A percentile compares a stretch with the other conserved stretches of the same genome.
phyloP scores from a whole-genome alignment of 345 rosid genomes.

The Sisymbrium irio region DNA sequence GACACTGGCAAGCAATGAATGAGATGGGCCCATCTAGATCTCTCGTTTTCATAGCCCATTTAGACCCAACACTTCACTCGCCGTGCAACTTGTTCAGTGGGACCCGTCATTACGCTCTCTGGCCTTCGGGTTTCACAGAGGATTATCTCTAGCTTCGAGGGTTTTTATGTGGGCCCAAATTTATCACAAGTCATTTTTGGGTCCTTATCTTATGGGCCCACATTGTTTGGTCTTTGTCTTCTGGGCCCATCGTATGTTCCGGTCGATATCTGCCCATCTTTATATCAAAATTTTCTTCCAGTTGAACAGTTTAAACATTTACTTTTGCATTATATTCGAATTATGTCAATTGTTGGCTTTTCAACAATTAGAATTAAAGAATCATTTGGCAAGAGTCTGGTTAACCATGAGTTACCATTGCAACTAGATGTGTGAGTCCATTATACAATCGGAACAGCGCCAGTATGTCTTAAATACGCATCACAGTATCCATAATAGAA shows the following conservation, averaged over 20 bases:
- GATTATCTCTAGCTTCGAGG: neutral
- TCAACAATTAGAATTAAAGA: no score
- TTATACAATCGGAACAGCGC: no score
- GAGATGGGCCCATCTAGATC: conserved; percentile 20
- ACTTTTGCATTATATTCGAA: neutral
- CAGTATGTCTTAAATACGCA: no score
- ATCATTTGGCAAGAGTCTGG: neutral
- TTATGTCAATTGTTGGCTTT: no score
- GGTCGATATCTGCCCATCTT: neutral
- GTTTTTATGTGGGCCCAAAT: conserved; percentile 8
- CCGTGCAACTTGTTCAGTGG: conserved; percentile 22
- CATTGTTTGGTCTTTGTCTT: conserved; percentile 24
- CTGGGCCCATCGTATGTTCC: conserved; percentile 27
- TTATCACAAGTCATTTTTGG: conserved; percentile 19
- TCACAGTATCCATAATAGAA: no score
- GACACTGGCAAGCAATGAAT: conserved; percentile 19
- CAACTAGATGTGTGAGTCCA: no score
- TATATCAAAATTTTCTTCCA: no score
- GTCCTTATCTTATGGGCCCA: conserved; percentile 12
- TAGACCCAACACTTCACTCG: conserved; percentile 30
- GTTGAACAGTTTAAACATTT: no score
- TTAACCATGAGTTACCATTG: no score
- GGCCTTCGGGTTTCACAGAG: conserved; percentile 20
- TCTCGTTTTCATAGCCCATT: conserved; percentile 31
- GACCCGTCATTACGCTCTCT: neutral